phyloP scores from a whole-genome alignment of 345 rosid species.

The Gossypium thurberi region DNA sequence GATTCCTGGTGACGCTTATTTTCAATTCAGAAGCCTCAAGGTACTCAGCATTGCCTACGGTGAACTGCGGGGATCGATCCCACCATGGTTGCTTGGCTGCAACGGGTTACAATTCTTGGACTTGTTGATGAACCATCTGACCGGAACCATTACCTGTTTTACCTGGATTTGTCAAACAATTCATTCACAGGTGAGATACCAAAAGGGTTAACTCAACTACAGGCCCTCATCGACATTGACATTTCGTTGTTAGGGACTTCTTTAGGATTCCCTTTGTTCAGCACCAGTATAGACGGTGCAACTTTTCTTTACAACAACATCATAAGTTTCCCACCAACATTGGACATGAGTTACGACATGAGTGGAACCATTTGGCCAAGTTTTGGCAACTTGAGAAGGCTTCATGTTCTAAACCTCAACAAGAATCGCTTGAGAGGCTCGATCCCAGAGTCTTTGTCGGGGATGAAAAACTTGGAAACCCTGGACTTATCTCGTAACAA shows the following conservation, averaged over 20 bases:
- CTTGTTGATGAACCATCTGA: not conserved
- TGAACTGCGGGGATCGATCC: not conserved
- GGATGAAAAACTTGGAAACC: slow-evolving; percentile 12
- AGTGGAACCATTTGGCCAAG: slow-evolving; percentile 17
- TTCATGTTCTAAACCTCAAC: slow-evolving; percentile 11
- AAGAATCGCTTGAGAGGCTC: slow-evolving; percentile 5
- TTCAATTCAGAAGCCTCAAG: not conserved
- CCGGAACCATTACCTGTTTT: slow-evolving; percentile 13
- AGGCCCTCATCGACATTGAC: not conserved
- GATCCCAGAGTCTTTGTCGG: slow-evolving; percentile 10
- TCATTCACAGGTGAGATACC: slow-evolving; percentile 32
- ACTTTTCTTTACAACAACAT: slow-evolving; percentile 13
- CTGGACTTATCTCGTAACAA: slow-evolving; percentile 15
- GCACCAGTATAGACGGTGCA: not conserved
- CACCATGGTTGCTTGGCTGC: not conserved
- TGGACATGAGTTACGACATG: slow-evolving; percentile 19
- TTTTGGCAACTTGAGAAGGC: slow-evolving; percentile 14
- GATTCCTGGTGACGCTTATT: not conserved
- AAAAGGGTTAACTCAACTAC: slow-evolving; percentile 17
- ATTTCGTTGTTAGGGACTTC: not conserved
- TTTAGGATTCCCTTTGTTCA: not conserved
- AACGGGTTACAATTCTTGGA: slow-evolving; percentile 10
- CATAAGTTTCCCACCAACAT: slow-evolving; percentile 20
- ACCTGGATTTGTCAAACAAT: slow-evolving; percentile 27
- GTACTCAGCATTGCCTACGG: slow-evolving; percentile 1